Conservation (phyloP, 2,329 filamentous ascomycete genomes). For the Aspergillus sp. region DNA sequence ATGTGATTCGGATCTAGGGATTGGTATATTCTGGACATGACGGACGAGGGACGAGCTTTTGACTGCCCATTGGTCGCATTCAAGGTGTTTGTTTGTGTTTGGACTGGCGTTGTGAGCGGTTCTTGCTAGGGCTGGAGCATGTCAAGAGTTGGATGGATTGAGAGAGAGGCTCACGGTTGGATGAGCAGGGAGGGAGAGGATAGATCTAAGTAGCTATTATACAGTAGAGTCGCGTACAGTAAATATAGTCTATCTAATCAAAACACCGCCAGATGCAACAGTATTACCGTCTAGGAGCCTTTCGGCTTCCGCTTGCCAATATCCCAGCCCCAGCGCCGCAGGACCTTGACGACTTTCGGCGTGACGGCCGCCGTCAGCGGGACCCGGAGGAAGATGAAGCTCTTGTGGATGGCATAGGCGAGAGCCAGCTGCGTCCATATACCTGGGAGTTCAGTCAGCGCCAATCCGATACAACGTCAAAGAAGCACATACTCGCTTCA, state of each 20-base stretch:
- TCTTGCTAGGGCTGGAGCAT: too few relatives aligned
- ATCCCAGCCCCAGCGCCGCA: conserved; percentile 86
- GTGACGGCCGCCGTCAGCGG: conserved; percentile 83
- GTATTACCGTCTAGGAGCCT: conserved; percentile 6
- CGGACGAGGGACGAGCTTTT: too few relatives aligned
- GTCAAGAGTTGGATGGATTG: too few relatives aligned
- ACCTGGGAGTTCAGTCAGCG: conserved; percentile 32
- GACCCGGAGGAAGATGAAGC: conserved; percentile 91
- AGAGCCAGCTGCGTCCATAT: conserved; percentile 80
- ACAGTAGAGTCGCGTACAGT: conserved; percentile 18
- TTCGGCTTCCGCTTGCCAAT: conserved; percentile 65
- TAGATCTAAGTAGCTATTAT: conserved; percentile 26
- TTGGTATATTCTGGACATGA: too few relatives aligned
- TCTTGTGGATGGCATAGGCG: conserved; percentile 96
- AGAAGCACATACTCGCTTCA: conserved; percentile 58
- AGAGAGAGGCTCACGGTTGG: too few relatives aligned
- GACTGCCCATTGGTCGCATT: background rate
- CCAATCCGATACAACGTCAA: too few relatives aligned
- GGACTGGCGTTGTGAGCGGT: too few relatives aligned
- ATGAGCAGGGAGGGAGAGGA: conserved; percentile 15
- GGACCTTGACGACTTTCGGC: conserved; percentile 83
- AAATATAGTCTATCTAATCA: conserved; percentile 7
- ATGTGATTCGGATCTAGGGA: conserved; percentile 38
- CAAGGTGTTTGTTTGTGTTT: background rate
- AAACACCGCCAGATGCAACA: background rate